These are phyloP conservation scores for Cymodocea nodosa DNA, from an alignment of 116 monocot genomes.

Conservation along the genomic window DNA sequence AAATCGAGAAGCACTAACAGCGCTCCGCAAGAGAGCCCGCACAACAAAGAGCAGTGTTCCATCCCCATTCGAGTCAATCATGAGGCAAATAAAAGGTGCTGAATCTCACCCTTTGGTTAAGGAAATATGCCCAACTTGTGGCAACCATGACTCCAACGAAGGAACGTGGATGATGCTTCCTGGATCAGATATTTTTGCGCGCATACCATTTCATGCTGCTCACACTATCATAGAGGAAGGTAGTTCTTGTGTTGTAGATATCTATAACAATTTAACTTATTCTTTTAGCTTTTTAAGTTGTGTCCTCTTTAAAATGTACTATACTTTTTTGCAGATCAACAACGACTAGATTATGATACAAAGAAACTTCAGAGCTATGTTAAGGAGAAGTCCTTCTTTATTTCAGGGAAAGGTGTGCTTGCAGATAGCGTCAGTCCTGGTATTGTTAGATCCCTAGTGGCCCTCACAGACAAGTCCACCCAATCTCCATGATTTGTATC, in stretches of 20 bases:
- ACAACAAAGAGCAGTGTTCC: constrained; percentile 82
- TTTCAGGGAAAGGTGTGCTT: constrained; percentile 77
- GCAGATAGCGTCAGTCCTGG: constrained; percentile 49
- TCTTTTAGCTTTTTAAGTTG: neutral
- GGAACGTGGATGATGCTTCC: constrained; percentile 85
- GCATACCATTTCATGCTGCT: constrained; percentile 79
- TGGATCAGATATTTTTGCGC: constrained; percentile 74
- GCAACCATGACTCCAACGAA: constrained; percentile 62
- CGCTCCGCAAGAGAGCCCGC: constrained; percentile 70
- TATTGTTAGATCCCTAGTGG: constrained; percentile 56
- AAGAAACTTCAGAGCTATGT: constrained; percentile 79
- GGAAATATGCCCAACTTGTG: constrained; percentile 89
- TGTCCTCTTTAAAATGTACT: neutral
- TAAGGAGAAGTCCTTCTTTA: constrained; percentile 59
- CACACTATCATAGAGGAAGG: constrained; percentile 80
- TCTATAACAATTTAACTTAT: neutral
- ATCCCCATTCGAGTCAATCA: constrained; percentile 72
- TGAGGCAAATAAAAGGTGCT: constrained; percentile 53
- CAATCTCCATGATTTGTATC: neutral
- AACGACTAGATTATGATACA: constrained; percentile 42
- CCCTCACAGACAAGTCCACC: constrained; percentile 37
- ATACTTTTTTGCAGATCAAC: constrained; percentile 43
- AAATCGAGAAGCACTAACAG: constrained; percentile 83
- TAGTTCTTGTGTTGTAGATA: constrained; percentile 6
- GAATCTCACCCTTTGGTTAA: constrained; percentile 46